Evolutionary conservation across 371 early-diverging fungal genomes (phyloP), one percentile per base, ranked within the genome.

Genomic region (Capillidium rhysosporum): DNA sequence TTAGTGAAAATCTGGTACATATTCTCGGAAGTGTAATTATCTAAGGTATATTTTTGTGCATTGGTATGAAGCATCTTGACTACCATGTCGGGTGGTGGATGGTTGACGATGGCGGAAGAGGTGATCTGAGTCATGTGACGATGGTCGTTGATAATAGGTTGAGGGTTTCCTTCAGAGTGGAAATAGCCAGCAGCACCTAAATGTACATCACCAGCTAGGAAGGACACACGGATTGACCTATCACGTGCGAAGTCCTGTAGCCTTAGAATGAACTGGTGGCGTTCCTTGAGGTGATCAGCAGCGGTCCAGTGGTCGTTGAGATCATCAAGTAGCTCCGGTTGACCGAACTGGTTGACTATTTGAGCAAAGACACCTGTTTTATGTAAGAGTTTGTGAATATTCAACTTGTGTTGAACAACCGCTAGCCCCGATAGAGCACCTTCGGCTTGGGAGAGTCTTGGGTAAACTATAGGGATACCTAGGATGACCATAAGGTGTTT

Each of bases 171-270:
- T 3, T 26, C 26, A 4, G 31, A 30, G 29, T 39, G 30, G 58
- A 82, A 69, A 26, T 71, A 66, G 0, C 86, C 84, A 20, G 77
- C 71, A 10, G 80, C 88, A 49, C 78, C 73, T 57, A 84, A 84
- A 59, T 91, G 92, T 43, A 89, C 89, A 61, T 90, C 91, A 34
- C 89, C 91, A 2, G 78, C 76, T 10, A 89, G 61, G 59, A 89
- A 81, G 0, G 81, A 79, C n/a, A 86, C 79, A n/a, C 91, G 75
- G 29, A 84, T 64, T 34, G 69, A 67, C 45, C 66, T 69, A 14
- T 65, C 65, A 12, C 66, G 65, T 16, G 91, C 75, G 56, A 73
- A 71, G 24, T 66, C 64, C 58, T 86, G 86, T 18, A 90, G 67
- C 1, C 72, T 63, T 14, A 65, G 57, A 28, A 90, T 67, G 59